Evolutionary conservation across 2,329 filamentous ascomycete species (phyloP), one percentile per base, ranked within the genome.

Genomic region (Cordyceps tenuipes): DNA sequence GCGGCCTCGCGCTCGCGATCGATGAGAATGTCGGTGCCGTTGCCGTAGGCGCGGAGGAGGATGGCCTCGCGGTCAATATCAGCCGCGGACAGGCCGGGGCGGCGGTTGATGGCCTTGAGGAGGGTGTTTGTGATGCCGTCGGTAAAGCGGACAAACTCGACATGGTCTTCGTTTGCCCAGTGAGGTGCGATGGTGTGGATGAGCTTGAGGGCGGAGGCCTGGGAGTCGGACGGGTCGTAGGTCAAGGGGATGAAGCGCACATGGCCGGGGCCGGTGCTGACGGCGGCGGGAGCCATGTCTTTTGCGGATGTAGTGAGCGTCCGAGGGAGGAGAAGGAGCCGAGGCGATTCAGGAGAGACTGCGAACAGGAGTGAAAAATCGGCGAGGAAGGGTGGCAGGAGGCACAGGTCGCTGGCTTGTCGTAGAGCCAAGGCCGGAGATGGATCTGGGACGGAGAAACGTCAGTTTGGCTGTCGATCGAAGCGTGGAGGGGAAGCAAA

Each of bases 61-160:
- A 97, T 84, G 39, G 94, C 89, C 65, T 96, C 90, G 63, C 82
- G 82, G 73, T 97, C 92, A 65, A 93, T 81, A 57, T 91, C 84
- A n/a, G 69, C 63, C 67, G 88, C 83, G 55, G 89, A 87, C 65
- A 88, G 79, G 54, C 89, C 90, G 1, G 77, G 72, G 29, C 79
- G 79, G 65, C 79, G 82, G 71, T 90, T 90, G 69, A 89, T 76
- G n/a, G 87, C 86, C 72, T 92, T 92, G 64, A 91, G 79, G 53
- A 93, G 78, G 54, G 92, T 97, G 76, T 99, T 99, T 66, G 94
- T 99, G 76, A 97, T 99, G 70, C 94, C 94, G 69, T 99, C 94
- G 44, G 91, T 99, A 78, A 97, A 99, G 64, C 89, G 87, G 66
- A 91, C 82, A 70, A 97, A 90, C 69, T 94, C 86, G 67, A 99